phyloP scores from a whole-genome alignment of 2,329 filamentous ascomycete species.

The Fusarium longipes region DNA sequence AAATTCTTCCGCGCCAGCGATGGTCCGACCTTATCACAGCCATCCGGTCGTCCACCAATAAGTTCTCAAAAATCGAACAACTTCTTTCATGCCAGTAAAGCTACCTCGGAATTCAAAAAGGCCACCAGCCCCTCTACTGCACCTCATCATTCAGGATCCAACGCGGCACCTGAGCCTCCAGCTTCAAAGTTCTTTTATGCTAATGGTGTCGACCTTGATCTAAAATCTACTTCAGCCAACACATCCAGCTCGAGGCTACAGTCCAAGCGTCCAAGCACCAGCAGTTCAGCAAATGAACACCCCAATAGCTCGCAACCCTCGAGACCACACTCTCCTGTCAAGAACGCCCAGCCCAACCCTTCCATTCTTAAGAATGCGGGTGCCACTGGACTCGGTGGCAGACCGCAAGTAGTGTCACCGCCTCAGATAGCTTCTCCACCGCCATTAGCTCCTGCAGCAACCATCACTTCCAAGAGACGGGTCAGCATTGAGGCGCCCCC shows the following conservation, averaged over 20 bases:
- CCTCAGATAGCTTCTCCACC: slow-evolving; percentile 53
- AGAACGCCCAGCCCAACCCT: slow-evolving; percentile 47
- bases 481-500: slow-evolving; percentile 58
- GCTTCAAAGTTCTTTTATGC: slow-evolving; percentile 80
- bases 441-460: slow-evolving; percentile 49
- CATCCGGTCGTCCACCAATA: slow-evolving; percentile 51
- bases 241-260: slow-evolving; percentile 59
- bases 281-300: slow-evolving; percentile 43
- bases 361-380: slow-evolving; percentile 39
- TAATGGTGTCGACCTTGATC: slow-evolving; percentile 67
- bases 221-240: slow-evolving; percentile 56
- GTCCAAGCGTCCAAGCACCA: slow-evolving; percentile 54
- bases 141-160: slow-evolving; percentile 51
- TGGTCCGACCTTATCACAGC: slow-evolving; percentile 62
- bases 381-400: slow-evolving; percentile 36
- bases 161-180: slow-evolving; percentile 53
- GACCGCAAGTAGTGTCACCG: slow-evolving; percentile 51
- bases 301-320: slow-evolving; percentile 45
- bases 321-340: slow-evolving; percentile 65
- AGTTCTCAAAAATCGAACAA: slow-evolving; percentile 61
- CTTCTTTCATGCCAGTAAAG: slow-evolving; percentile 69
- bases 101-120: slow-evolving; percentile 54
- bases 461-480: slow-evolving; percentile 52
- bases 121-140: slow-evolving; percentile 47
- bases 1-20: slow-evolving; percentile 97